Percentiles rank a stretch among this genome's conserved stretches.
Conservation (phyloP, 495 filamentous ascomycete genomes). For the Podospora sp. region DNA sequence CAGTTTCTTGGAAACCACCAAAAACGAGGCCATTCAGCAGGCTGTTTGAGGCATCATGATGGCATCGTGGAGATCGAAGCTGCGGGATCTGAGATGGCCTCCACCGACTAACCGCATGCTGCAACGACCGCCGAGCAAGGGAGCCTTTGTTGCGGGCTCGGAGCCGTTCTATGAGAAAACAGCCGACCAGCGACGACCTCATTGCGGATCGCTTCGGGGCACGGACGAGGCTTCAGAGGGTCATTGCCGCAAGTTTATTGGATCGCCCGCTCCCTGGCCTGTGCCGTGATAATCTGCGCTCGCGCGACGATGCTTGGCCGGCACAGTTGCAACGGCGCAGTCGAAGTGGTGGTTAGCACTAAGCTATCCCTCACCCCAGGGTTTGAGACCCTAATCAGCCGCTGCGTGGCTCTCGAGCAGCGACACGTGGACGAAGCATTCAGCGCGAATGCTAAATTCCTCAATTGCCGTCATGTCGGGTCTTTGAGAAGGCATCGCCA, state of each 20-base stretch:
- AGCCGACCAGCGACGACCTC: slow-evolving; percentile 7
- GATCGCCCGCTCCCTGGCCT: slow-evolving; percentile 14
- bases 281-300: background rate
- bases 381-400: slow-evolving; percentile 23
- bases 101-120: background rate
- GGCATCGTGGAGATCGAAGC: background rate
- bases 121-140: background rate
- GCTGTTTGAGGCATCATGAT: background rate
- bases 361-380: background rate
- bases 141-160: background rate
- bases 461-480: background rate
- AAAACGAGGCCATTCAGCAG: background rate
- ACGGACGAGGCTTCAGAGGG: slow-evolving; percentile 18
- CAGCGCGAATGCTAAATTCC: slow-evolving; percentile 21
- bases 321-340: slow-evolving; percentile 20
- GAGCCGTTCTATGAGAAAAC: background rate
- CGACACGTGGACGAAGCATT: slow-evolving; percentile 28
- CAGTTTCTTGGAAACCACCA: background rate
- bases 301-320: slow-evolving; percentile 5
- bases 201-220: slow-evolving; percentile 11
- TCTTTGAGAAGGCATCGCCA: slow-evolving; percentile 4
- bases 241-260: slow-evolving; percentile 30
- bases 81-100: background rate
- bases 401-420: slow-evolving; percentile 13
- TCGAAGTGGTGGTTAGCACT: slow-evolving; percentile 8